Percentiles rank a stretch among this genome's conserved stretches.
phyloP scores from a whole-genome alignment of 1,139 yeast species.

The Taphrina flavorubra region DNA sequence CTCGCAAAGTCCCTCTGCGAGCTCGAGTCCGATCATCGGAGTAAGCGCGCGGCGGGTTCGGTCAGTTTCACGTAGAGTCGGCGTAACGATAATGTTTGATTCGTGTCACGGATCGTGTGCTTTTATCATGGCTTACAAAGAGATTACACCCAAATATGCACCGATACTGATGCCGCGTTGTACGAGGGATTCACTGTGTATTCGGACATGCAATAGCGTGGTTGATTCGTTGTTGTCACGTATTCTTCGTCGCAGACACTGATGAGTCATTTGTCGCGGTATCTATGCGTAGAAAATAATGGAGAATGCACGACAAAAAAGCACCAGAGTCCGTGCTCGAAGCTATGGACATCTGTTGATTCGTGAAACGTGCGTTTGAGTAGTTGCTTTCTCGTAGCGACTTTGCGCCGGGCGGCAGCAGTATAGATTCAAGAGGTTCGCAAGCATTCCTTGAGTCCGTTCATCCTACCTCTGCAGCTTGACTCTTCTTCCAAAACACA shows the following conservation, averaged over 20 bases:
- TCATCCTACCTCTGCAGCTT: background rate
- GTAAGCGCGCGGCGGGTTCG: too few species aligned
- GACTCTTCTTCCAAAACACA: background rate
- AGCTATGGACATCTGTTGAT: constrained; percentile 10
- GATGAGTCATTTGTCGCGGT: too few species aligned
- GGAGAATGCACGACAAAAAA: background rate
- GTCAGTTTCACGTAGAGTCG: constrained; percentile 3
- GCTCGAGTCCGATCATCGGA: too few species aligned
- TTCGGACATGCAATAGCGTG: too few species aligned
- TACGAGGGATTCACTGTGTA: too few species aligned
- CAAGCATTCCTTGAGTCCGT: constrained; percentile 1
- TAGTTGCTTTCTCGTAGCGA: background rate
- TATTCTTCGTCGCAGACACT: too few species aligned
- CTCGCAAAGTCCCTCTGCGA: too few species aligned
- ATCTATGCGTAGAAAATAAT: too few species aligned
- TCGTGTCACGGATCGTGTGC: constrained; percentile 2
- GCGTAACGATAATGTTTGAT: constrained; percentile 1
- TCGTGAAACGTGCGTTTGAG: constrained; percentile 30
- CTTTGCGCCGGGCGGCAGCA: background rate
- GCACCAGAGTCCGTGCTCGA: constrained; percentile 12
- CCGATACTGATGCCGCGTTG: too few species aligned
- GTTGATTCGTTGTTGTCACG: too few species aligned
- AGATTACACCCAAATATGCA: too few species aligned
- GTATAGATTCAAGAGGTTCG: constrained; percentile 1
- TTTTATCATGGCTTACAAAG: too few species aligned